Base-by-base conservation (phyloP, 805 yeast species). In the Candida bentonensis region DNA sequence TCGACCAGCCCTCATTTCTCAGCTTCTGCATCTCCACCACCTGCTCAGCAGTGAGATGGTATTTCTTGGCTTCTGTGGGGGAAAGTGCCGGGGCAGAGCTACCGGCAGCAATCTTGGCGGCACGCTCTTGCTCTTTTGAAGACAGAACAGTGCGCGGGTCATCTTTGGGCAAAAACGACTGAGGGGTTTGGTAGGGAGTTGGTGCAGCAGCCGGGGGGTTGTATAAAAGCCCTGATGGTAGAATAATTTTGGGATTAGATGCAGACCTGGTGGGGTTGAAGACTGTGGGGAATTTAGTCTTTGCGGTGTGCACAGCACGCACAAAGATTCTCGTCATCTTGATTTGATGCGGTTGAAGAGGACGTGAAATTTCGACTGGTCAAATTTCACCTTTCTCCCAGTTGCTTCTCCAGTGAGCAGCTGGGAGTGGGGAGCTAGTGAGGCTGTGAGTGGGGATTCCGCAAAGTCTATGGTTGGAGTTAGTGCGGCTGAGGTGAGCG, bases 161-260 rank as follows among this genome's bases (percentile, higher is more conserved):
- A 36, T 60, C 62, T 3, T 63, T 50, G 9, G 92, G 86, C 46
- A 84, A 60, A 58, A 84, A 84, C 2, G 78, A 76, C 43, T 68
- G 69, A 15, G 94, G 94, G 2, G 92, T 79, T 58, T 65, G 72
- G 60, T 49, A 60, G 46, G 60, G 74, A 11, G 72, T 62, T 22
- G 79, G 68, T 13, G 82, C 72, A 2, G 88, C 73, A 21, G 86
- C 87, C 36, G 85, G 72, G 17, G 78, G 79, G 49, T 73, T 69
- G 53, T 66, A 68, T 34, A 76, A 73, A 22, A 83, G 62, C 3
- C 89, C 89, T 21, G 70, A 65, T 1, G 79, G 74, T 17, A 72
- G 64, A 43, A 66, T 58, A 47, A 74, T 73, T 51, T 73, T 72
- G 59, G 81, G 76, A 57, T 79, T 82, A 53, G 70, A 73, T 5